Evolutionary conservation across 2,329 filamentous ascomycete species (phyloP).

Genomic region (Ophiostoma sp.): DNA sequence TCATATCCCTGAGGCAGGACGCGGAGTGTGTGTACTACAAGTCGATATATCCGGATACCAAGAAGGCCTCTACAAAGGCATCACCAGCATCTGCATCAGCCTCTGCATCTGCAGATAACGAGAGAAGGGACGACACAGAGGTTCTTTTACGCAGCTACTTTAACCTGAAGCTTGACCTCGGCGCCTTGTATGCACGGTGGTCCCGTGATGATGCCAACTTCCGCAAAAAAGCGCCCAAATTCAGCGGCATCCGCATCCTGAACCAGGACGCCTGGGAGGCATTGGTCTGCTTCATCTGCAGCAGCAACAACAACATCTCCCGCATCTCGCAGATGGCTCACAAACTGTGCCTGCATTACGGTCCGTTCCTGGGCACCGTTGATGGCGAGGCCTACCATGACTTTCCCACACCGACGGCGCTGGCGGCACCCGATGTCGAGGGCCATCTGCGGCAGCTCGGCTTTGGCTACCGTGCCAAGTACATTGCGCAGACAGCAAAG

Average conservation of each 20-base stretch:
- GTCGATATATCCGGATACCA: slow-evolving; percentile 51
- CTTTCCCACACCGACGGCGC: slow-evolving; percentile 36
- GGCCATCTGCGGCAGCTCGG: slow-evolving; percentile 72
- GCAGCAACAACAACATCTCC: slow-evolving; percentile 96
- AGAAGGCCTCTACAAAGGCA: neutral
- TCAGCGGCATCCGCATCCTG: slow-evolving; percentile 85
- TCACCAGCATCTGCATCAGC: neutral
- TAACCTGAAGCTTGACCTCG: slow-evolving; percentile 73
- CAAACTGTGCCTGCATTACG: slow-evolving; percentile 84
- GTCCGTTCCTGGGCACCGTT: slow-evolving; percentile 65
- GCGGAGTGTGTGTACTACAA: slow-evolving; percentile 71
- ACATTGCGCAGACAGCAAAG: slow-evolving; percentile 78
- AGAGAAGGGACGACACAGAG: slow-evolving; percentile 58
- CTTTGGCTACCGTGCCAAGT: slow-evolving; percentile 92
- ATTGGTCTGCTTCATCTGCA: slow-evolving; percentile 91
- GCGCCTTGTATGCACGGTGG: slow-evolving; percentile 78
- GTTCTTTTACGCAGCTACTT: slow-evolving; percentile 77
- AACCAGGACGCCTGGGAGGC: slow-evolving; percentile 96
- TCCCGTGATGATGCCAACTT: slow-evolving; percentile 81
- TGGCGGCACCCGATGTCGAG: slow-evolving; percentile 74
- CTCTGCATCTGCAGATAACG: neutral
- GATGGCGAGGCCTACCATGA: slow-evolving; percentile 48
- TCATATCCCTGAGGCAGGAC: slow-evolving; percentile 82
- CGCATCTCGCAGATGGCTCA: slow-evolving; percentile 95
- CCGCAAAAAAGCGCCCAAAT: slow-evolving; percentile 75